phyloP scores from a whole-genome alignment of 352 stramenopile genomes.

The Pelagophyceae sp. region DNA sequence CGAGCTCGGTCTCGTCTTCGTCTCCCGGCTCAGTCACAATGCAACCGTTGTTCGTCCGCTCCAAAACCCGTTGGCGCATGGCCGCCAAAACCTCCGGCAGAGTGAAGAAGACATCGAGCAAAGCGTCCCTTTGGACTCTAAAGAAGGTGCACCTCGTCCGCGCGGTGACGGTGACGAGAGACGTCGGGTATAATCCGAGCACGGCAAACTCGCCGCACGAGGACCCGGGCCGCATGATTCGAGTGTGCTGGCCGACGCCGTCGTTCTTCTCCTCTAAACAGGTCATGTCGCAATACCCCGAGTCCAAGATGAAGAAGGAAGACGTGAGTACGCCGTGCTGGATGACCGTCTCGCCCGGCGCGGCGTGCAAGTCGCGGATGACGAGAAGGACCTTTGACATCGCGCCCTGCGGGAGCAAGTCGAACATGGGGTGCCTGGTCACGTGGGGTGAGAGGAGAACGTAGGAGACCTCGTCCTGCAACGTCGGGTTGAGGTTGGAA shows the following conservation, averaged over 20 bases:
- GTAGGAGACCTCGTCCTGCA: not conserved
- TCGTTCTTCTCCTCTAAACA: not conserved
- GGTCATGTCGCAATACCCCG: not conserved
- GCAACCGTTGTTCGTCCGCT: too few relatives aligned
- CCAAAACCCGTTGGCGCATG: too few relatives aligned
- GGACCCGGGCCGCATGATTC: not conserved
- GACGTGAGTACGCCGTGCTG: not conserved
- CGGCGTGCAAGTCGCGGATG: constrained; percentile 18
- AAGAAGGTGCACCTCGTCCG: not conserved
- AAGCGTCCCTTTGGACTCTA: not conserved
- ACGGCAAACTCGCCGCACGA: not conserved
- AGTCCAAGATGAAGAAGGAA: not conserved
- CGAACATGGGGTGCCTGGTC: constrained; percentile 21
- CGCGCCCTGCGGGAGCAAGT: constrained; percentile 17
- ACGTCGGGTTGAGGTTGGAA: not conserved
- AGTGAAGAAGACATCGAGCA: not conserved
- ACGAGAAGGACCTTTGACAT: constrained; percentile 23
- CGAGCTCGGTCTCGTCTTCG: too few relatives aligned
- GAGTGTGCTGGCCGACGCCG: not conserved
- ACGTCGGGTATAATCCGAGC: constrained; percentile 36
- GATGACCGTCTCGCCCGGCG: constrained; percentile 28
- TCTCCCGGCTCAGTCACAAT: too few relatives aligned
- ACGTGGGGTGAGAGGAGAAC: not conserved
- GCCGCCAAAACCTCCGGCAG: not conserved
- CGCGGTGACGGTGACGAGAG: not conserved